Evolutionary conservation across 2,329 filamentous ascomycete species (phyloP).

Genomic region (Talaromyces piceae): DNA sequence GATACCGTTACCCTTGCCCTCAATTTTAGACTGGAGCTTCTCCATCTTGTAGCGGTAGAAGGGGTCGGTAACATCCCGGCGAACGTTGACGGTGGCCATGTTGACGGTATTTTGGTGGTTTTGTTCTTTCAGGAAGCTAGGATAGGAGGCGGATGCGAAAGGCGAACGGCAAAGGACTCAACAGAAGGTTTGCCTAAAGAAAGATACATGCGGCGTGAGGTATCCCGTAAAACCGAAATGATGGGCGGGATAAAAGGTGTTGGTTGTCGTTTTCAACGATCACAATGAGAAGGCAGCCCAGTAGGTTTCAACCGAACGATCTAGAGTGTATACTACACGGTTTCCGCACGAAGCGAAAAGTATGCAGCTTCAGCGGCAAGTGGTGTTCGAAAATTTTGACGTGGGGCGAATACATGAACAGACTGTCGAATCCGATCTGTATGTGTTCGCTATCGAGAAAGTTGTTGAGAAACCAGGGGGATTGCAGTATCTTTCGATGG

Average conservation of each 20-base stretch:
- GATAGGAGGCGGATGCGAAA: conserved; percentile 21
- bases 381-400: conserved; percentile 89
- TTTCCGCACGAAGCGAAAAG: conserved; percentile 93
- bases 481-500: not conserved
- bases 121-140: conserved; percentile 23
- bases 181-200: conserved; percentile 39
- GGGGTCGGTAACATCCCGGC: conserved; percentile 93
- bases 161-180: conserved; percentile 33
- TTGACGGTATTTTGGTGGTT: conserved; percentile 44
- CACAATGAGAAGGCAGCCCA: conserved; percentile 22
- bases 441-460: conserved; percentile 28
- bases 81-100: conserved; percentile 98
- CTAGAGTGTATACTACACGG: conserved; percentile 82
- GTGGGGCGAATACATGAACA: conserved; percentile 99
- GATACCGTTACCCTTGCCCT: conserved; percentile 99
- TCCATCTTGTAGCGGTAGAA: conserved; percentile 99
- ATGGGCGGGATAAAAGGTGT: conserved; percentile 11
- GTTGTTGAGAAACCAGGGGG: conserved; percentile 2
- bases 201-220: conserved; percentile 54
- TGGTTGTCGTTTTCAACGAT: conserved; percentile 36
- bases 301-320: conserved; percentile 74
- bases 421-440: conserved; percentile 31
- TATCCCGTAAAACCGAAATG: conserved; percentile 16
- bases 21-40: conserved; percentile 95
- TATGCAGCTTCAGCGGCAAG: conserved; percentile 90